phyloP scores from a whole-genome alignment of 805 yeast genomes.

The Ogataea thermomethanolica region DNA sequence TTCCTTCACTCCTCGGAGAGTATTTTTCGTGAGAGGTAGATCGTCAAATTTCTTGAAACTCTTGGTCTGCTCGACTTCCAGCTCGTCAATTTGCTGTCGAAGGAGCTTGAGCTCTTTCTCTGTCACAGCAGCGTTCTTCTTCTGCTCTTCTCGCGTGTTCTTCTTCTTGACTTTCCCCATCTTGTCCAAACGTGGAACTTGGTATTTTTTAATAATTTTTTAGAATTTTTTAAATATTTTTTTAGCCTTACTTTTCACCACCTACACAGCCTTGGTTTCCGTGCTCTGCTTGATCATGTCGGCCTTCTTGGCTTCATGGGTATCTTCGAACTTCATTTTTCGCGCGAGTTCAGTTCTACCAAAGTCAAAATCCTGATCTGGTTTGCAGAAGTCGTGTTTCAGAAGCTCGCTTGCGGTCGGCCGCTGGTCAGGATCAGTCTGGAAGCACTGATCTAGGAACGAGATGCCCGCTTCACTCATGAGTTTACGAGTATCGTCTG shows the following conservation, averaged over 20 bases:
- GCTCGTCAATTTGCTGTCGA: constrained; percentile 50
- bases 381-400: constrained; percentile 40
- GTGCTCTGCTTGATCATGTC: constrained; percentile 25
- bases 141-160: constrained; percentile 30
- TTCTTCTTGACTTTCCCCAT: constrained; percentile 32
- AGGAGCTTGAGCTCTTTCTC: constrained; percentile 40
- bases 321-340: constrained; percentile 28
- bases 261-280: constrained; percentile 1
- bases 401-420: constrained; percentile 79
- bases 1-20: constrained; percentile 69
- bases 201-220: constrained; percentile 3
- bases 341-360: constrained; percentile 30
- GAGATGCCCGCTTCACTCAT: constrained; percentile 64
- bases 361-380: constrained; percentile 27
- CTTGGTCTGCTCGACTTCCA: constrained; percentile 40
- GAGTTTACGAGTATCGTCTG: constrained; percentile 71
- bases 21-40: constrained; percentile 66
- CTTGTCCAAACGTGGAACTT: too few species aligned
- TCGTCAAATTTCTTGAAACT: constrained; percentile 58
- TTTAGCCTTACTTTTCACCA: neutral
- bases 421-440: constrained; percentile 71
- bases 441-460: constrained; percentile 75
- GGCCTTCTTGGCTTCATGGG: constrained; percentile 25
- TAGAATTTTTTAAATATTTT: constrained; percentile 4
- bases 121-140: constrained; percentile 25